These are phyloP conservation scores for Phylloporus scabripes DNA, from an alignment of 768 basidiomycete genomes.

Conservation along the genomic window DNA sequence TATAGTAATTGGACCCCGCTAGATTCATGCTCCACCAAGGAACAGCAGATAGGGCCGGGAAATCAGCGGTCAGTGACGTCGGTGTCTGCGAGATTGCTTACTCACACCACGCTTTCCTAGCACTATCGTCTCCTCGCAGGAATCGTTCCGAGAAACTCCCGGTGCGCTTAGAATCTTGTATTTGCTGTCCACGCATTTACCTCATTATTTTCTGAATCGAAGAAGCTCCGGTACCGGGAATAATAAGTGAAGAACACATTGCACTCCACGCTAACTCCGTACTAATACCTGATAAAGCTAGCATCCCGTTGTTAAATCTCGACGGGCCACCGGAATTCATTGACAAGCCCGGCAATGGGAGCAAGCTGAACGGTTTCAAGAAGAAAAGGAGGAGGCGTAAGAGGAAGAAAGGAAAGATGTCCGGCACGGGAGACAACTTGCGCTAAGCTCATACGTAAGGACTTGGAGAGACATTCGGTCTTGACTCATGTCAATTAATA, in stretches of 20 bases:
- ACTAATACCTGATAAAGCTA: slow-evolving; percentile 9
- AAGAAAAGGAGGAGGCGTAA: slow-evolving; percentile 52
- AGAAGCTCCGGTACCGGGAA: slow-evolving; percentile 16
- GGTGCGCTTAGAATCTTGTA: slow-evolving; percentile 14
- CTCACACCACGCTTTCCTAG: slow-evolving; percentile 4
- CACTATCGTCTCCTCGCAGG: neutral
- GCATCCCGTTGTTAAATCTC: slow-evolving; percentile 51
- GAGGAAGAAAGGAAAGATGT: slow-evolving; percentile 43
- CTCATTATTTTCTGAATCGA: slow-evolving; percentile 11
- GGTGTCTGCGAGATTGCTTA: slow-evolving; percentile 2
- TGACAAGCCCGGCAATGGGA: slow-evolving; percentile 12
- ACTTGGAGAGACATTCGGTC: neutral
- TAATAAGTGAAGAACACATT: slow-evolving; percentile 1
- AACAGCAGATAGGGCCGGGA: neutral
- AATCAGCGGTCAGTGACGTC: neutral
- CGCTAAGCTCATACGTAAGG: slow-evolving; percentile 17
- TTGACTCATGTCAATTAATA: neutral
- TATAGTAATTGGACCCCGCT: neutral
- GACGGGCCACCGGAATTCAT: slow-evolving; percentile 38
- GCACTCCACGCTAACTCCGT: slow-evolving; percentile 3
- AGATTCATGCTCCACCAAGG: slow-evolving; percentile 9
- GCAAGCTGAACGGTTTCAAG: slow-evolving; percentile 32
- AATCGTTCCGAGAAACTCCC: slow-evolving; percentile 6
- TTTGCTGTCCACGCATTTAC: slow-evolving; percentile 5
- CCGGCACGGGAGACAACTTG: slow-evolving; percentile 16